Evolutionary conservation across 768 basidiomycete genomes (phyloP), one percentile per base, ranked within the genome.

Genomic region (Boletus rex-veris): DNA sequence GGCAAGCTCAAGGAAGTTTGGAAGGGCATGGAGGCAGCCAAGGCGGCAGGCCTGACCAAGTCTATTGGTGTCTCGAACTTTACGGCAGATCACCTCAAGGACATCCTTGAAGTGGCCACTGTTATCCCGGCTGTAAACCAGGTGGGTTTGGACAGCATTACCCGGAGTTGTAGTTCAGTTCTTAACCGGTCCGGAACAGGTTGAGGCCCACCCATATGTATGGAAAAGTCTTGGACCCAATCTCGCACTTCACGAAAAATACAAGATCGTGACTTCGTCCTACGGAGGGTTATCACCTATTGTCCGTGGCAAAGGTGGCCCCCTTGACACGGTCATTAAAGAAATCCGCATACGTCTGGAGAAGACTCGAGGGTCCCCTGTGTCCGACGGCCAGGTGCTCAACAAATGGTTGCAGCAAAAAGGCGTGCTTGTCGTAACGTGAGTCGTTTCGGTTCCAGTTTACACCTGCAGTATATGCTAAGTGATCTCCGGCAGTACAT

Each of bases 21-120:
- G 86, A 74, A 74, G 44, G 79, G 71, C 6, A 78, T 88, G 78
- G 85, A 87, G 61, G 78, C 76, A 38, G 70, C 81, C 36, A 74
- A 82, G 60, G 62, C 62, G 19, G 77, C 69, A 7, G 76, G 77
- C 11, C 58, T 72, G 40, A 66, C 74, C 21, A 73, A 64, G 54
- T 71, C 69, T 47, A 75, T 80, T 39, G 82, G 83, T 5, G 79
- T 85, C 15, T 80, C 79, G n/a, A 85, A 85, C 69, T 80, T 79
- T 64, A 71, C 70, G 16, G 62, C 73, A 18, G 59, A 69, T 40
- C 65, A 79, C 26, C 64, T 84, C 43, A 67, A 76, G 48, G 69
- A 74, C 21, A 68, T 84, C 26, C 61, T 79, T 26, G 69, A 74
- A 38, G 70, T 62, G 15, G 78, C 77, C 14, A 78, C 72, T 28